Conservation (phyloP, 768 basidiomycete species). For the Leccinum ochraceum region DNA sequence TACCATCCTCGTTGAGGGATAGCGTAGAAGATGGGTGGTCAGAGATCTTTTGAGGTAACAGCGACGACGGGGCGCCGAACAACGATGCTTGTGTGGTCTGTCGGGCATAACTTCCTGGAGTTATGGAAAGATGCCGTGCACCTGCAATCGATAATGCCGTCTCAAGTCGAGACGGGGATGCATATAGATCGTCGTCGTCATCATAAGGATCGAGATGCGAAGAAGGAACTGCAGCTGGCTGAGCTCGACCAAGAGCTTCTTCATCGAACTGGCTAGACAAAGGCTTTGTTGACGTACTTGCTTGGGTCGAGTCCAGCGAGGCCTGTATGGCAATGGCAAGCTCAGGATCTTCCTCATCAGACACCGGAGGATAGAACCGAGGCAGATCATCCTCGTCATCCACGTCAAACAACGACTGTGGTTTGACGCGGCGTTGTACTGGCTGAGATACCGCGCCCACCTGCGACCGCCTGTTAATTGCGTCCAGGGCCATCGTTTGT, state of each 20-base stretch:
- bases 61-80: conserved; percentile 42
- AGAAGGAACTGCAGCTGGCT: background rate
- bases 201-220: conserved; percentile 14
- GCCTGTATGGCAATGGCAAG: conserved; percentile 63
- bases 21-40: background rate
- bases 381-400: conserved; percentile 48
- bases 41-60: conserved; percentile 20
- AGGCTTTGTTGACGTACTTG: background rate
- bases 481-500: conserved; percentile 59
- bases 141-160: conserved; percentile 69
- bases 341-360: conserved; percentile 53
- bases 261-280: conserved; percentile 9
- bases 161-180: conserved; percentile 59
- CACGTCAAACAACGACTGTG: conserved; percentile 53
- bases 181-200: conserved; percentile 51
- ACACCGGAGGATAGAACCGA: conserved; percentile 24
- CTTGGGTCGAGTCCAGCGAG: conserved; percentile 46
- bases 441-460: conserved; percentile 31
- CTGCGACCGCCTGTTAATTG: conserved; percentile 51
- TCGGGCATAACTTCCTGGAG: conserved; percentile 13
- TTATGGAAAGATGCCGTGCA: conserved; percentile 41
- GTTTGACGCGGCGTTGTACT: conserved; percentile 35
- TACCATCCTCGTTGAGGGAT: background rate
- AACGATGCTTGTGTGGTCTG: conserved; percentile 21
- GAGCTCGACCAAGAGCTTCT: background rate